Conservation (phyloP, 2,329 filamentous ascomycete genomes). For the Diaporthe eres region DNA sequence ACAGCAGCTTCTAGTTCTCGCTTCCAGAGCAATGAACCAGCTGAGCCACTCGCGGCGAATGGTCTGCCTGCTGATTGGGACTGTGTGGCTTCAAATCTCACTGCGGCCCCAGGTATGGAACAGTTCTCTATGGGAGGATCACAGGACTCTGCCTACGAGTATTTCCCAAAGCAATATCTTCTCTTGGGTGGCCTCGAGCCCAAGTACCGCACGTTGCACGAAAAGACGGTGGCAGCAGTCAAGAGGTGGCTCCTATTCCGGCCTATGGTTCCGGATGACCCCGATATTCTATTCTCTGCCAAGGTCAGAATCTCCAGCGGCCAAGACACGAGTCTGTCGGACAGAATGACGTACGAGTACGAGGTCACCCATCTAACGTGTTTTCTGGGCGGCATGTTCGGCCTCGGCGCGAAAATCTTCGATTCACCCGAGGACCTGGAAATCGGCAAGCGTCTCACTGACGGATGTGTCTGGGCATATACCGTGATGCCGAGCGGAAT, state of each 20-base stretch:
- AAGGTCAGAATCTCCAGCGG: slow-evolving; percentile 66
- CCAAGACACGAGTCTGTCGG: slow-evolving; percentile 55
- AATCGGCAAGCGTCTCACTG: slow-evolving; percentile 73
- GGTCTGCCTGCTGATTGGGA: slow-evolving; percentile 56
- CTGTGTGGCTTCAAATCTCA: slow-evolving; percentile 74
- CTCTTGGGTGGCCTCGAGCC: slow-evolving; percentile 81
- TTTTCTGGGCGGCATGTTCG: slow-evolving; percentile 80
- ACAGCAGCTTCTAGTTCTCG: neutral
- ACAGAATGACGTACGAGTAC: slow-evolving; percentile 60
- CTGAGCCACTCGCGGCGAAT: slow-evolving; percentile 51
- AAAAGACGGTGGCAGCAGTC: slow-evolving; percentile 75
- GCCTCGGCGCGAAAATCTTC: slow-evolving; percentile 75
- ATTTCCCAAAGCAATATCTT: slow-evolving; percentile 79
- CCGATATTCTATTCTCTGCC: slow-evolving; percentile 82
- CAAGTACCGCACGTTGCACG: slow-evolving; percentile 82
- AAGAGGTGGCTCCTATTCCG: slow-evolving; percentile 83
- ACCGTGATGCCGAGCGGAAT: slow-evolving; percentile 71
- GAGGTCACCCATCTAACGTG: slow-evolving; percentile 76
- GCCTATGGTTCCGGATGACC: slow-evolving; percentile 77
- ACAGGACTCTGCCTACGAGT: slow-evolving; percentile 80
- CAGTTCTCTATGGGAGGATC: slow-evolving; percentile 73
- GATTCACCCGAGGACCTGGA: slow-evolving; percentile 71
- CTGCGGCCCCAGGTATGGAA: slow-evolving; percentile 60
- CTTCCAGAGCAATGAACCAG: neutral
- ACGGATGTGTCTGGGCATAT: slow-evolving; percentile 80